Base-by-base conservation (phyloP, 108 stramenopile genomes). In the Fragilaria crotonensis region DNA sequence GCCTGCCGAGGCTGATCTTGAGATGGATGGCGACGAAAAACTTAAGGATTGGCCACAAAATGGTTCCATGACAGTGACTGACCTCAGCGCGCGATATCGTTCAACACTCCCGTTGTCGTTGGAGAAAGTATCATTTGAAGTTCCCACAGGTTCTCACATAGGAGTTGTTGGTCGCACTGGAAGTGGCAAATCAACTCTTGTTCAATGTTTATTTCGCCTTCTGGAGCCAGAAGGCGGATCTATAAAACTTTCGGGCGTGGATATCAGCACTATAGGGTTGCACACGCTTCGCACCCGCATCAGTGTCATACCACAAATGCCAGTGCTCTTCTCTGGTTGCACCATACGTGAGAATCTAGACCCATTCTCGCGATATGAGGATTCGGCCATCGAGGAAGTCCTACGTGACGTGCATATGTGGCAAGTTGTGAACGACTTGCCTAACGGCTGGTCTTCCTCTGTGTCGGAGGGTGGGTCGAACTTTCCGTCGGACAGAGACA, bases 331-430 rank as follows among this genome's bases (percentile, higher is more conserved):
- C 57, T 82, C 84, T 30, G 96, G 95, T 7, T 83, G 83, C 33
- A 87, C 94, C 14, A 63, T 98, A 27, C 77, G 94, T 52, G 86
- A 93, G 28, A 98, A 98, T 69, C 68, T 98, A n/a, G 97, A 98
- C 62, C 89, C 94, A 3, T 95, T 95, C 55, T 57, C 51, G 18
- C n/a, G 33, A 17, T 65, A 79, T 48, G 58, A 64, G 19, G 76
- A 83, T 32, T 72, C 77, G 22, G 70, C 72, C 29, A 75, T 94
- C 23, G 59, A 64, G 11, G 68, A 75, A 45, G 80, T 81, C 0
- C 52, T 83, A 0, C 57, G 55, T 17, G 85, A 83, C 57, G 77
- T 73, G 22, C 76, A 85, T 33, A 78, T 99, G 68, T 59, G 83
- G 41, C 72, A 89, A 23, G 52, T 94, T 17, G 50, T 70, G 17